Conservation (phyloP, 306 rosid genomes). For the Crotalaria pallida region DNA sequence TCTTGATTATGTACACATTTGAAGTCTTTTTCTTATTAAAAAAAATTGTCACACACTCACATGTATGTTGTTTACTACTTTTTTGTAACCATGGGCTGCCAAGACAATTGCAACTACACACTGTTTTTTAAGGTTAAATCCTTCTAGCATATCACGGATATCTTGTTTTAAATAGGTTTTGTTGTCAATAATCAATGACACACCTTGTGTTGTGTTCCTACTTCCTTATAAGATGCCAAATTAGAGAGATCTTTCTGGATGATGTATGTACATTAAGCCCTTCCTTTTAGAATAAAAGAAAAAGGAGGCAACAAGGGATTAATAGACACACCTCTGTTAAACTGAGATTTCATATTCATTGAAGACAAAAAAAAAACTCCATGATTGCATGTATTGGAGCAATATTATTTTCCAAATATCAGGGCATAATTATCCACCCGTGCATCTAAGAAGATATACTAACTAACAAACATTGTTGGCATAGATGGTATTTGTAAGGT, state of each 20-base stretch:
- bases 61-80: constrained; percentile 24
- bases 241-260: constrained; percentile 22
- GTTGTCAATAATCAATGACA: constrained; percentile 4
- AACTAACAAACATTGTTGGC: constrained; percentile 4
- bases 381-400: constrained; percentile 6
- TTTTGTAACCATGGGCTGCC: constrained; percentile 31
- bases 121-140: constrained; percentile 9
- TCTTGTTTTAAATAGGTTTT: constrained; percentile 9
- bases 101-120: neutral
- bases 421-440: neutral
- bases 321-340: too few species aligned
- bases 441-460: neutral
- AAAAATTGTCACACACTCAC: constrained; percentile 11
- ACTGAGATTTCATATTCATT: constrained; percentile 22
- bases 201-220: constrained; percentile 6
- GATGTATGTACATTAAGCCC: neutral
- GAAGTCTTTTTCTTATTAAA: neutral
- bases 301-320: too few species aligned
- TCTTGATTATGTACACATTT: neutral
- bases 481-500: neutral
- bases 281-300: constrained; percentile 1
- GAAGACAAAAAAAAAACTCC: constrained; percentile 14
- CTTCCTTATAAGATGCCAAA: constrained; percentile 15
- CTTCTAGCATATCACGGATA: constrained; percentile 26
- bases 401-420: neutral